Conservation (phyloP, 176 grass and related monocot species). For the Triticum dicoccoides region DNA sequence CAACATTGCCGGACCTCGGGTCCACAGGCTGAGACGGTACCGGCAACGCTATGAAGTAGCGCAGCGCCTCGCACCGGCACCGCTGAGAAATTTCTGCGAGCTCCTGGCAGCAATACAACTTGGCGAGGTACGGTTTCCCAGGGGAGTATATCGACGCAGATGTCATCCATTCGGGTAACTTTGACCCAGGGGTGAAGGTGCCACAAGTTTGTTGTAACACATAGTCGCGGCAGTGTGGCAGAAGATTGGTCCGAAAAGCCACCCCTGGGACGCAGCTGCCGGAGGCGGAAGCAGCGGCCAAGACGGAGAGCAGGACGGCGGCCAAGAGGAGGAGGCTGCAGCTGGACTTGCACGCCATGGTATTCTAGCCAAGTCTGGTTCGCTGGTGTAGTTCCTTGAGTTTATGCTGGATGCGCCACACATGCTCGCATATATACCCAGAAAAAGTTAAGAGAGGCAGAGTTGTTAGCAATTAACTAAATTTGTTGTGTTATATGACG, state of each 20-base stretch:
- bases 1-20: no score
- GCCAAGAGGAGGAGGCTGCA: background rate
- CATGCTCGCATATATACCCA: background rate
- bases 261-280: background rate
- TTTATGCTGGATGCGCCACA: background rate
- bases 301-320: background rate
- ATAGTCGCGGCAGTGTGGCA: background rate
- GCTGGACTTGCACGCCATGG: background rate
- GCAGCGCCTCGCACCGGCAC: background rate
- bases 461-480: background rate
- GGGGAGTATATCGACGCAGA: no score
- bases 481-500: background rate
- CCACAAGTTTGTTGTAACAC: background rate
- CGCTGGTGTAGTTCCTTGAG: background rate
- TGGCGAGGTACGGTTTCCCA: no score
- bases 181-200: background rate
- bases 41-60: background rate
- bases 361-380: background rate
- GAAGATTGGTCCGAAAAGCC: background rate
- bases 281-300: background rate
- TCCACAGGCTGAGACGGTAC: no score
- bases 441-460: background rate
- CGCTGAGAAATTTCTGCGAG: background rate
- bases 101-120: background rate
- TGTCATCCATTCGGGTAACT: no score